These are phyloP conservation scores for Rubus idaeus DNA, from an alignment of 306 rosid species.

Conservation along the genomic window DNA sequence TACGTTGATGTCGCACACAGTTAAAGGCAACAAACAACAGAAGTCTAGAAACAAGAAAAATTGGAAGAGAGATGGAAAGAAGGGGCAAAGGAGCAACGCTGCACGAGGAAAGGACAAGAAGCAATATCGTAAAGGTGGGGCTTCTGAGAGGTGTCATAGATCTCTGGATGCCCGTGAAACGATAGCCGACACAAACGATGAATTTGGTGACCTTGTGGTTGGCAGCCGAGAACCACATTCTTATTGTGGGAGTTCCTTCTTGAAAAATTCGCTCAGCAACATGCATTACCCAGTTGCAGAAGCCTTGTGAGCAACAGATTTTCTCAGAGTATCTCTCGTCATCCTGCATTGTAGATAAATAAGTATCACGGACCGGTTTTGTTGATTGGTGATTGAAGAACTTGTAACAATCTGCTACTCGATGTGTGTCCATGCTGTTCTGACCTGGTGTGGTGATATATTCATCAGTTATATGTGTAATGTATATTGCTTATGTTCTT, in stretches of 20 bases:
- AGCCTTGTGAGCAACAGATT: constrained; percentile 47
- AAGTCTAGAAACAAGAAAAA: constrained; percentile 62
- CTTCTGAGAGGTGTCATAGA: constrained; percentile 37
- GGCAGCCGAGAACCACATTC: constrained; percentile 46
- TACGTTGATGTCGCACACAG: constrained; percentile 53
- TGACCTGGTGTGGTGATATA: background rate
- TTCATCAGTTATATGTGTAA: background rate
- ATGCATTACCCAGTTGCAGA: constrained; percentile 67
- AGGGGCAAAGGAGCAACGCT: constrained; percentile 52
- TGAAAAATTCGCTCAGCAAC: constrained; percentile 45
- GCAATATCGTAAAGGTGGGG: constrained; percentile 45
- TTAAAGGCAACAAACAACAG: constrained; percentile 61
- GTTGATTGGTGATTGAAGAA: constrained; percentile 4
- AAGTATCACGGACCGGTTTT: background rate
- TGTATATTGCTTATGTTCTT: constrained; percentile 1
- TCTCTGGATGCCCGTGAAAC: constrained; percentile 25
- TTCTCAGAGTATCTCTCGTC: constrained; percentile 16
- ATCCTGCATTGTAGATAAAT: constrained; percentile 37
- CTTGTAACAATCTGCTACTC: background rate
- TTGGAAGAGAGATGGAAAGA: constrained; percentile 65
- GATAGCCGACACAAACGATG: constrained; percentile 20
- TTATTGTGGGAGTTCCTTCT: constrained; percentile 52
- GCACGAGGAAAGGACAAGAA: constrained; percentile 66
- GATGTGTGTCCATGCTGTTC: background rate
- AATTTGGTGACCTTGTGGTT: constrained; percentile 31